phyloP scores from a whole-genome alignment of 441 rosid species.

The Arabidopsis lyrata region DNA sequence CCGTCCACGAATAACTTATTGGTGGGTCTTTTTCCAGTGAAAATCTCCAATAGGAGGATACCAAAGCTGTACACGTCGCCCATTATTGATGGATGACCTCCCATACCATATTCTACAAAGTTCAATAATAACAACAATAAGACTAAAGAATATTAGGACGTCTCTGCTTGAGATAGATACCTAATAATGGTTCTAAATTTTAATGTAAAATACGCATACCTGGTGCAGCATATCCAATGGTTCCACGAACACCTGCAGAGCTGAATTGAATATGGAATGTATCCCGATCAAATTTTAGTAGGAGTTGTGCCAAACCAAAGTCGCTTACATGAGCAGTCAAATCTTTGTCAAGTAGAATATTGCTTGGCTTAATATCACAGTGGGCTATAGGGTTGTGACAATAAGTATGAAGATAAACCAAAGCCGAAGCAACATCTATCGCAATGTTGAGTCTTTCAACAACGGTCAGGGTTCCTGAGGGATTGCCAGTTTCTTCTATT shows the following conservation, averaged over 20 bases:
- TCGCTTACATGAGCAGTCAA: constrained; percentile 42
- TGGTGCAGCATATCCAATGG: constrained; percentile 46
- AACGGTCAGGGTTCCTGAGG: constrained; percentile 13
- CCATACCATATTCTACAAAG: constrained; percentile 42
- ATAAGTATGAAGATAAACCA: constrained; percentile 32
- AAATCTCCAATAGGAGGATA: constrained; percentile 34
- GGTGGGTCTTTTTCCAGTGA: constrained; percentile 40
- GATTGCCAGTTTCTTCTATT: background rate
- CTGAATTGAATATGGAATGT: constrained; percentile 20
- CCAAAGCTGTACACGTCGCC: constrained; percentile 40
- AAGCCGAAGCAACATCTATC: constrained; percentile 36
- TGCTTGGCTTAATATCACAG: constrained; percentile 34
- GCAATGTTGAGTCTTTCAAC: constrained; percentile 32
- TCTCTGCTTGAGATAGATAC: too few relatives aligned
- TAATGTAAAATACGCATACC: constrained; percentile 10
- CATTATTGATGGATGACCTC: constrained; percentile 23
- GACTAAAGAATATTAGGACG: too few relatives aligned
- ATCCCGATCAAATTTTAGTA: constrained; percentile 21
- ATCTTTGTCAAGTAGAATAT: constrained; percentile 40
- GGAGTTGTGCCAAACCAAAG: constrained; percentile 42
- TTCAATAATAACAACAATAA: background rate
- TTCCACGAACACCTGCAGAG: constrained; percentile 43
- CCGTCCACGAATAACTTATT: constrained; percentile 24
- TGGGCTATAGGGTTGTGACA: constrained; percentile 17
- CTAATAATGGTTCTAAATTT: background rate